Evolutionary conservation across 495 filamentous ascomycete genomes (phyloP).

Genomic region (Hapsidospora chrysogenum): DNA sequence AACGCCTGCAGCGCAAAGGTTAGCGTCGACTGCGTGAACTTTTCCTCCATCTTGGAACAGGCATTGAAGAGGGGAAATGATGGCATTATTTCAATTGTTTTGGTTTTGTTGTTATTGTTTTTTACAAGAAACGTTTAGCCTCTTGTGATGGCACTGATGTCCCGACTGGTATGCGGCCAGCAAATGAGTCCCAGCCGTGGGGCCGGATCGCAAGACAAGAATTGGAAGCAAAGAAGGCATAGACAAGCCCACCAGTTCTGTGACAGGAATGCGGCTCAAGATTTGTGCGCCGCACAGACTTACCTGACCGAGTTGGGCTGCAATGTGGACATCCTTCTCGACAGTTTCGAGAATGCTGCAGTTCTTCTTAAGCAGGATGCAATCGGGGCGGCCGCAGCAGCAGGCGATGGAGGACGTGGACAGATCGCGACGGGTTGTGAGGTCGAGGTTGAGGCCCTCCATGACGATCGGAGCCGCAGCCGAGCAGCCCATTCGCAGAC

Average conservation of each 20-base stretch:
- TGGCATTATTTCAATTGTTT: no score
- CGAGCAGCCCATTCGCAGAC: no score
- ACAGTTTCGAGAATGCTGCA: slow-evolving; percentile 59
- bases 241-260: no score
- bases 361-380: slow-evolving; percentile 64
- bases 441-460: slow-evolving; percentile 78
- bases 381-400: slow-evolving; percentile 73
- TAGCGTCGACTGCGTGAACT: slow-evolving; percentile 17
- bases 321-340: slow-evolving; percentile 72
- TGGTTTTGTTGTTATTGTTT: no score
- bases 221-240: slow-evolving; percentile 2
- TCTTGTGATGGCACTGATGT: no score
- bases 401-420: slow-evolving; percentile 22
- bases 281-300: slow-evolving; percentile 12
- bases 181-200: not conserved
- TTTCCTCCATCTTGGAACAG: not conserved
- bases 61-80: no score
- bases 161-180: not conserved
- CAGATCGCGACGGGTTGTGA: slow-evolving; percentile 17
- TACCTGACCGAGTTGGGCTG: slow-evolving; percentile 81
- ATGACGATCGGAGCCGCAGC: no score
- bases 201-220: no score
- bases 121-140: no score
- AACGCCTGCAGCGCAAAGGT: slow-evolving; percentile 72
- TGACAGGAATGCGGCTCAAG: slow-evolving; percentile 1